Evolutionary conservation across 257 asterid genomes (phyloP).

Genomic region (Fraxinus quadrangulata): DNA sequence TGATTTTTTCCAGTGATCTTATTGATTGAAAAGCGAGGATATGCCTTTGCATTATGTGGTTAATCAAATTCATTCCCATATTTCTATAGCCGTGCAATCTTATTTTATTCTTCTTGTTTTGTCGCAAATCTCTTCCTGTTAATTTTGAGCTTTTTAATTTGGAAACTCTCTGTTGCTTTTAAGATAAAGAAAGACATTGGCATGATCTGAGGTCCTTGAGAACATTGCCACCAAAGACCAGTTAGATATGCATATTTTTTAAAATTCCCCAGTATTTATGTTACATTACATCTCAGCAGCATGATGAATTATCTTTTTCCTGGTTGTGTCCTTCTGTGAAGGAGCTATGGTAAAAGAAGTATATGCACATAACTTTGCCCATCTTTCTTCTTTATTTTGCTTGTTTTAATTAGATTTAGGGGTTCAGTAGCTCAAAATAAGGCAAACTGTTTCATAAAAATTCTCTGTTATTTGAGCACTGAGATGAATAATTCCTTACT

Average conservation of each 20-base stretch:
- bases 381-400: not conserved
- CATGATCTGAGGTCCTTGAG: not conserved
- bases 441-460: not conserved
- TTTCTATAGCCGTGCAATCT: not conserved
- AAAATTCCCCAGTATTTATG: not conserved
- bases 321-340: not conserved
- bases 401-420: not conserved
- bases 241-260: not conserved
- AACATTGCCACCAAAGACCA: not conserved
- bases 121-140: not conserved
- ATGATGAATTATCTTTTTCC: not conserved
- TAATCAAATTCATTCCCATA: not conserved
- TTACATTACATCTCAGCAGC: not conserved
- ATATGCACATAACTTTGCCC: not conserved
- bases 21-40: not conserved
- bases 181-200: slow-evolving; percentile 1
- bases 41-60: not conserved
- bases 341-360: not conserved
- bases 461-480: not conserved
- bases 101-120: not conserved
- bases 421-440: not conserved
- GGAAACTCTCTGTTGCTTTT: not conserved
- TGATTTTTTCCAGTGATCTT: not conserved
- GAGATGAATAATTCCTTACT: not conserved
- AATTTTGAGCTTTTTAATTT: not conserved